A percentile compares a stretch with the other conserved stretches of the same genome.
phyloP scores from a whole-genome alignment of 768 basidiomycete genomes.

The Cystofilobasidium macerans region DNA sequence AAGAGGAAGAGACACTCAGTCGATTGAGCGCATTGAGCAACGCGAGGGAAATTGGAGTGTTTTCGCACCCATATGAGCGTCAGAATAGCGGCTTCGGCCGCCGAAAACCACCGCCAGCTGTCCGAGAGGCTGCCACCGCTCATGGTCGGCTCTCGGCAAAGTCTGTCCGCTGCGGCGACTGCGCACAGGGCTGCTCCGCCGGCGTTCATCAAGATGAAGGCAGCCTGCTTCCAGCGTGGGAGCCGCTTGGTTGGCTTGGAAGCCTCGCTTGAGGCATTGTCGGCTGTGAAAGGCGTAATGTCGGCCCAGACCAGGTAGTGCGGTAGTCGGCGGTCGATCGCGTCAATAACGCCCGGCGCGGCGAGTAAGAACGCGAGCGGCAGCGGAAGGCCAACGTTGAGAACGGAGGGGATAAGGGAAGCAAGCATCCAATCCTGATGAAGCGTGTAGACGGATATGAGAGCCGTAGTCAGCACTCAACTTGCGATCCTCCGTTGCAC shows the following conservation, averaged over 20 bases:
- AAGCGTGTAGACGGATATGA: too few relatives aligned
- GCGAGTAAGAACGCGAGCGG: not conserved
- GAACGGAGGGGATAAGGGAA: not conserved
- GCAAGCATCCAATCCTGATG: not conserved
- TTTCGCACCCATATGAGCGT: constrained; percentile 1
- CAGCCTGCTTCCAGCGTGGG: not conserved
- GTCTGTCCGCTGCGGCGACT: not conserved
- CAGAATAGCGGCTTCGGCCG: not conserved
- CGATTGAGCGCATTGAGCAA: too few relatives aligned
- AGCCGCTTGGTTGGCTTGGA: not conserved
- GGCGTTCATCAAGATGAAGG: not conserved
- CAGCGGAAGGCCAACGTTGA: not conserved
- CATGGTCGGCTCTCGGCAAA: not conserved
- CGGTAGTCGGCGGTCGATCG: not conserved
- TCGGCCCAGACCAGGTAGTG: constrained; percentile 1
- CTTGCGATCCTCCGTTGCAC: too few relatives aligned
- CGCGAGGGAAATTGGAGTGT: not conserved
- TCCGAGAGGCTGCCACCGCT: not conserved
- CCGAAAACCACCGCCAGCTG: not conserved
- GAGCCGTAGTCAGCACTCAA: too few relatives aligned
- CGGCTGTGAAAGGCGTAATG: not conserved
- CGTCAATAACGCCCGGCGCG: not conserved
- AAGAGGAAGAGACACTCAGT: too few relatives aligned
- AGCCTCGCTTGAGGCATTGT: not conserved
- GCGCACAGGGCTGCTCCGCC: not conserved